Evolutionary conservation across 2,329 filamentous ascomycete species (phyloP).

Genomic region (Septoria linicola): DNA sequence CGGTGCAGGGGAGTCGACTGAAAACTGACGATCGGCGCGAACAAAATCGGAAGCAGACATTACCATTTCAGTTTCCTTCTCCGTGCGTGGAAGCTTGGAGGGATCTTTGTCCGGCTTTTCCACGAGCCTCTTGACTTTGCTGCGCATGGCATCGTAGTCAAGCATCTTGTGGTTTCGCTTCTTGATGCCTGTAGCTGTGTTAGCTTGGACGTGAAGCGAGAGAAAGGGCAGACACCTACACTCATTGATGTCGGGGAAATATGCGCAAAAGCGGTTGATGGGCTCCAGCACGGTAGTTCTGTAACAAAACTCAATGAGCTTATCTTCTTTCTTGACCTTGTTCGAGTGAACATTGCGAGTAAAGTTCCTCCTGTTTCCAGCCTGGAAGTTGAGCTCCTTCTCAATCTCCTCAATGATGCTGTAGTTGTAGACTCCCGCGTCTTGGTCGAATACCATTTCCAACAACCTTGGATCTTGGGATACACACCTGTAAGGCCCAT

Average conservation of each 20-base stretch:
- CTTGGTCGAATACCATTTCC: constrained; percentile 23
- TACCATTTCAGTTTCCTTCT: constrained; percentile 89
- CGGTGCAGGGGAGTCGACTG: constrained; percentile 8
- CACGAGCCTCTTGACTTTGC: constrained; percentile 92
- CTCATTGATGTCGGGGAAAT: constrained; percentile 98
- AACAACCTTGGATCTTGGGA: constrained; percentile 21
- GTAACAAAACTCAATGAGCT: constrained; percentile 36
- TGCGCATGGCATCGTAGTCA: constrained; percentile 93
- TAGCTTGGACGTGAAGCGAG: constrained; percentile 10
- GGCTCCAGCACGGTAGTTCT: constrained; percentile 92
- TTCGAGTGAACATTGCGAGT: constrained; percentile 15
- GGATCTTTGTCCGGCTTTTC: constrained; percentile 99
- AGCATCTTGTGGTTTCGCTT: constrained; percentile 98
- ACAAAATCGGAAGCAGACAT: constrained; percentile 22
- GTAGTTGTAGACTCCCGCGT: constrained; percentile 21
- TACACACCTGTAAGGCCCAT: constrained; percentile 81
- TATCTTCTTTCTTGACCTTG: constrained; percentile 20
- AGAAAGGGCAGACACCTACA: constrained; percentile 54
- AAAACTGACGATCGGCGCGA: constrained; percentile 15
- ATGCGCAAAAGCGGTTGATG: constrained; percentile 92
- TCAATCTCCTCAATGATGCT: constrained; percentile 29
- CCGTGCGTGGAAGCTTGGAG: constrained; percentile 89
- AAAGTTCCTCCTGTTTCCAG: constrained; percentile 27
- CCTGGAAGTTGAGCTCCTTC: constrained; percentile 32
- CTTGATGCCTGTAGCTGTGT: constrained; percentile 68